Conservation (phyloP, 2,329 filamentous ascomycete species). For the Coccinonectria pachysandricola region DNA sequence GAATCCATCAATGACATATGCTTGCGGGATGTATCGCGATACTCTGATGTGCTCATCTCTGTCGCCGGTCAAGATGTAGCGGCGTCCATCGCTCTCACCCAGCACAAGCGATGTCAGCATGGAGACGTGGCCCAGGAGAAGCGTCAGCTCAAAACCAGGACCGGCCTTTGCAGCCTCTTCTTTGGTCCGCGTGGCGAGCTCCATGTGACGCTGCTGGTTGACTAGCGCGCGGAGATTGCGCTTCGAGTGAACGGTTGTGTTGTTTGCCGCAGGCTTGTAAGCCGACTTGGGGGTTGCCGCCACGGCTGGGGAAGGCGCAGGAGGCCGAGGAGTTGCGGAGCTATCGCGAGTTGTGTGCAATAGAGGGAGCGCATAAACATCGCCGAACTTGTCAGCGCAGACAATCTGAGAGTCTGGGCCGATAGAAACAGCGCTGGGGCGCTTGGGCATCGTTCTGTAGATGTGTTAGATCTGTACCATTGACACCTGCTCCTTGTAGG, state of each 20-base stretch:
- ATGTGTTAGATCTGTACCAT: conserved; percentile 22
- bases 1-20: conserved; percentile 80
- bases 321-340: conserved; percentile 5
- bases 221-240: conserved; percentile 51
- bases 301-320: conserved; percentile 8
- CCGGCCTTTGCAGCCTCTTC: conserved; percentile 21
- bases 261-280: conserved; percentile 42
- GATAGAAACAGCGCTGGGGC: conserved; percentile 66
- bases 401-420: conserved; percentile 65
- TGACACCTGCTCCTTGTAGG: too few relatives aligned
- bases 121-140: conserved; percentile 88
- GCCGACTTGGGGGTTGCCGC: conserved; percentile 14
- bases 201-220: conserved; percentile 42
- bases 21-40: conserved; percentile 69
- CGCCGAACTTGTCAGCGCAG: conserved; percentile 89
- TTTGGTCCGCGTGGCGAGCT: conserved; percentile 17
- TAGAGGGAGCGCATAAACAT: conserved; percentile 77
- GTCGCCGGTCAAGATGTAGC: conserved; percentile 46
- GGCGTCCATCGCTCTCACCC: conserved; percentile 30
- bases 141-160: conserved; percentile 58
- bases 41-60: conserved; percentile 72
- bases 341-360: conserved; percentile 12
- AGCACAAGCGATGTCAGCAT: conserved; percentile 72
- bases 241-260: conserved; percentile 52
- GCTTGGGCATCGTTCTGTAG: conserved; percentile 72